Evolutionary conservation across 495 filamentous ascomycete species (phyloP).

Genomic region (Sphaerosporella brunnea): DNA sequence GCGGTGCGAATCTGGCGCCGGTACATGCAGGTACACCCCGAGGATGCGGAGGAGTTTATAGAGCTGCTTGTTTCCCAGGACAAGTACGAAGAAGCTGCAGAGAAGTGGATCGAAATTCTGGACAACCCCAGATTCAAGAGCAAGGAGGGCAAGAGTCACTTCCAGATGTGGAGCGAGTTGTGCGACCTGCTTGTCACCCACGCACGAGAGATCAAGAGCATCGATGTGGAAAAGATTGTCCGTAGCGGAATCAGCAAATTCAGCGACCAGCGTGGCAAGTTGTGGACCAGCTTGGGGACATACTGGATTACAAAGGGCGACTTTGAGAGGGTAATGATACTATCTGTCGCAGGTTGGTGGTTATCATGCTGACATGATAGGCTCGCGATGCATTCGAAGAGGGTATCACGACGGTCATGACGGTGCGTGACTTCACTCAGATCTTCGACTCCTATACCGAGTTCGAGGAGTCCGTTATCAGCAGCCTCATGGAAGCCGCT

Average conservation of each 20-base stretch:
- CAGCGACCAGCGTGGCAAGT: slow-evolving; percentile 80
- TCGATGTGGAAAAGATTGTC: slow-evolving; percentile 87
- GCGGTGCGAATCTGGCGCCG: slow-evolving; percentile 85
- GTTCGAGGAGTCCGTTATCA: slow-evolving; percentile 92
- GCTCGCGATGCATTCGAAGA: slow-evolving; percentile 92
- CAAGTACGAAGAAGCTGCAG: slow-evolving; percentile 79
- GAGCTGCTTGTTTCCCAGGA: slow-evolving; percentile 65
- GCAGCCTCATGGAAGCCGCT: slow-evolving; percentile 73
- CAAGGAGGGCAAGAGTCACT: slow-evolving; percentile 83
- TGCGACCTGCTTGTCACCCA: slow-evolving; percentile 89
- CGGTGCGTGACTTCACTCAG: slow-evolving; percentile 92
- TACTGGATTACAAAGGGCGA: slow-evolving; percentile 91
- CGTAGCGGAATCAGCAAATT: slow-evolving; percentile 86
- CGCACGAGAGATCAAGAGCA: slow-evolving; percentile 69
- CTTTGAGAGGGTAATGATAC: slow-evolving; percentile 46
- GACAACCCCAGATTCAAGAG: slow-evolving; percentile 85
- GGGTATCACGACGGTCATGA: slow-evolving; percentile 96
- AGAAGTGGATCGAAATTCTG: slow-evolving; percentile 82
- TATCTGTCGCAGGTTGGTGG: background rate
- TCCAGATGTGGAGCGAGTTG: slow-evolving; percentile 96
- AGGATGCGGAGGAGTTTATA: slow-evolving; percentile 90
- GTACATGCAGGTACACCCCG: slow-evolving; percentile 96
- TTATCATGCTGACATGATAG: slow-evolving; percentile 19
- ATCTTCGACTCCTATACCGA: slow-evolving; percentile 94
- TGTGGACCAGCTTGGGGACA: slow-evolving; percentile 92